These are phyloP conservation scores for Verticillium alfalfae DNA, from an alignment of 2,329 filamentous ascomycete species.

Conservation along the genomic window DNA sequence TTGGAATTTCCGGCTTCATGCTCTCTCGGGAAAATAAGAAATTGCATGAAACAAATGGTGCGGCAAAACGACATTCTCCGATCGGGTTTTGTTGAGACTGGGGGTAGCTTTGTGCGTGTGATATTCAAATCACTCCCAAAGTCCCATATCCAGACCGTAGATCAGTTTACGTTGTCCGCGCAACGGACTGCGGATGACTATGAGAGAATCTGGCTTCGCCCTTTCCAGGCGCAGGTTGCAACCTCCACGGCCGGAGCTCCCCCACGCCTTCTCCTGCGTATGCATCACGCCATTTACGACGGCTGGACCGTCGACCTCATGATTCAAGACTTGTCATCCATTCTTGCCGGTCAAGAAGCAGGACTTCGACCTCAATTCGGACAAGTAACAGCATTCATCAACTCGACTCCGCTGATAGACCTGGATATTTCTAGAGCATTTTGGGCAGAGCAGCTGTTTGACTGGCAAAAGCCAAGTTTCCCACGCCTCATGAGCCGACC, in stretches of 20 bases:
- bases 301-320: constrained; percentile 87
- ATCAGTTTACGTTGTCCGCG: constrained; percentile 14
- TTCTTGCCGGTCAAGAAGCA: constrained; percentile 30
- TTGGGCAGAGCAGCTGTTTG: constrained; percentile 63
- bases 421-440: constrained; percentile 48
- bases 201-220: constrained; percentile 39
- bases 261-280: constrained; percentile 40
- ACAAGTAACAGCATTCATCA: constrained; percentile 48
- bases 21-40: constrained; percentile 30
- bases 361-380: constrained; percentile 52
- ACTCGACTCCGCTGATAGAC: constrained; percentile 14
- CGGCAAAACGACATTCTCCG: constrained; percentile 61
- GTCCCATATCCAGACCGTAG: constrained; percentile 33
- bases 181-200: constrained; percentile 16
- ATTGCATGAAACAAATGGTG: constrained; percentile 45
- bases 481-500: constrained; percentile 25
- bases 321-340: constrained; percentile 55
- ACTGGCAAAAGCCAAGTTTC: constrained; percentile 52
- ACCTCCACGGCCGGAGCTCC: constrained; percentile 11
- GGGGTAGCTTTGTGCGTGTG: constrained; percentile 53
- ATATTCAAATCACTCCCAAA: constrained; percentile 50
- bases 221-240: constrained; percentile 56
- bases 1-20: constrained; percentile 44
- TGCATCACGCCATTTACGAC: constrained; percentile 85
- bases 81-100: constrained; percentile 62